phyloP scores from a whole-genome alignment of 371 early-diverging fungal genomes.

The Fennellomyces sp. region DNA sequence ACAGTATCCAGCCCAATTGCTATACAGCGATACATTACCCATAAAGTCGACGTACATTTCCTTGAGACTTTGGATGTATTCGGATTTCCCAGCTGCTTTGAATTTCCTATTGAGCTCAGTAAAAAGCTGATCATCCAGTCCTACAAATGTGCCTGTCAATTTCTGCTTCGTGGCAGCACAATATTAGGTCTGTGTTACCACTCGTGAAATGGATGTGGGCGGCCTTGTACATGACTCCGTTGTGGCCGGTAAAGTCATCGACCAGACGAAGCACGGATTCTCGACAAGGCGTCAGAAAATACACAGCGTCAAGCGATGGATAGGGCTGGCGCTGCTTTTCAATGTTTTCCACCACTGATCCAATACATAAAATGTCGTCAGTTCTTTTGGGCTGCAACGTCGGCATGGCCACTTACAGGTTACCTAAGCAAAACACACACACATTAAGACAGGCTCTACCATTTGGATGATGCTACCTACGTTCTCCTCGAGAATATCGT shows the following conservation, averaged over 20 bases:
- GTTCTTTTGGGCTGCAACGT: too few species aligned
- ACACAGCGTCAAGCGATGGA: constrained; percentile 89
- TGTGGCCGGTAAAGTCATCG: constrained; percentile 71
- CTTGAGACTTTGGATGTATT: constrained; percentile 68
- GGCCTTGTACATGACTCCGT: constrained; percentile 69
- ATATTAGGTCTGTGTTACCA: constrained; percentile 44
- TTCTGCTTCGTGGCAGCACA: not conserved
- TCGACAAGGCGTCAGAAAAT: constrained; percentile 85
- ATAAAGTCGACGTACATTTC: constrained; percentile 81
- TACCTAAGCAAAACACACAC: not conserved
- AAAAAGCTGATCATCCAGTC: constrained; percentile 75
- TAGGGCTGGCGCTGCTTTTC: constrained; percentile 83
- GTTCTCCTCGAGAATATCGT: constrained; percentile 93
- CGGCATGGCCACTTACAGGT: not conserved
- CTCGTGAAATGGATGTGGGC: constrained; percentile 85
- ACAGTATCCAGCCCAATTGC: not conserved
- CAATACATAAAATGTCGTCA: not conserved
- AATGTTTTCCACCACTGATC: constrained; percentile 71
- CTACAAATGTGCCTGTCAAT: constrained; percentile 56
- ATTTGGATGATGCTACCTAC: constrained; percentile 70
- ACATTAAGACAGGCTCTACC: not conserved
- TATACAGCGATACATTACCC: constrained; percentile 25
- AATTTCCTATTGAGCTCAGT: constrained; percentile 50
- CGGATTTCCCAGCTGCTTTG: constrained; percentile 56
- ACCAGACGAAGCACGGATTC: constrained; percentile 82